Evolutionary conservation across 2,329 filamentous ascomycete species (phyloP).

Genomic region (Exophiala dermatitidis): DNA sequence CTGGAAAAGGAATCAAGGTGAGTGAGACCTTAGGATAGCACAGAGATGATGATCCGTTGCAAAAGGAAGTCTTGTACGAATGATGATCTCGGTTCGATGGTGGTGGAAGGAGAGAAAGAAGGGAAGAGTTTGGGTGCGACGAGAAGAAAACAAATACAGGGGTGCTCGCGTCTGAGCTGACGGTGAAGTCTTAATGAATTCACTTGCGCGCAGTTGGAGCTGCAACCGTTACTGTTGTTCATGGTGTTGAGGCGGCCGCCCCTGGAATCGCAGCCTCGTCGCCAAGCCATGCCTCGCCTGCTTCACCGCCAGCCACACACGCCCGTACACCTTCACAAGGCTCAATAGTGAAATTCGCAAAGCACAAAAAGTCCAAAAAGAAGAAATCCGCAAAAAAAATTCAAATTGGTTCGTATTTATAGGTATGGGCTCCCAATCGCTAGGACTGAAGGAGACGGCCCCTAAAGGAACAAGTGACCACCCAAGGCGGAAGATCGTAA

Average conservation of each 20-base stretch:
- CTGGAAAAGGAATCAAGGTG: background rate
- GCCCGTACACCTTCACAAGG: background rate
- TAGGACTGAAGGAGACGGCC: background rate
- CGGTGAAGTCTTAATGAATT: background rate
- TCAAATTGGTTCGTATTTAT: background rate
- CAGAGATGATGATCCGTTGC: background rate
- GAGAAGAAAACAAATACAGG: background rate
- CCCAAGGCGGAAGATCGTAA: constrained; percentile 2
- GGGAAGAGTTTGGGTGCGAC: background rate
- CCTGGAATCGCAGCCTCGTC: constrained; percentile 2
- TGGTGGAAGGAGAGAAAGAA: background rate
- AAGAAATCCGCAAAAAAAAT: background rate
- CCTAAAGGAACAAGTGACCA: constrained; percentile 4
- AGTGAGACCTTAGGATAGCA: background rate
- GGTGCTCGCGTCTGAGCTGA: background rate
- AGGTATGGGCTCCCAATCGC: background rate
- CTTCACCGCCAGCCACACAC: background rate
- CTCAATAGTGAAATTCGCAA: background rate
- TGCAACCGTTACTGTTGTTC: background rate
- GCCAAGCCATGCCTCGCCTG: background rate
- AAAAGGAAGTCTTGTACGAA: background rate
- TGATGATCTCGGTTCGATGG: background rate
- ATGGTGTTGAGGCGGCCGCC: background rate
- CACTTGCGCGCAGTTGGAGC: background rate
- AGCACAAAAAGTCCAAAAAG: background rate